Evolutionary conservation across 441 rosid species (phyloP).

Genomic region (Pelargonium cotyledonis): DNA sequence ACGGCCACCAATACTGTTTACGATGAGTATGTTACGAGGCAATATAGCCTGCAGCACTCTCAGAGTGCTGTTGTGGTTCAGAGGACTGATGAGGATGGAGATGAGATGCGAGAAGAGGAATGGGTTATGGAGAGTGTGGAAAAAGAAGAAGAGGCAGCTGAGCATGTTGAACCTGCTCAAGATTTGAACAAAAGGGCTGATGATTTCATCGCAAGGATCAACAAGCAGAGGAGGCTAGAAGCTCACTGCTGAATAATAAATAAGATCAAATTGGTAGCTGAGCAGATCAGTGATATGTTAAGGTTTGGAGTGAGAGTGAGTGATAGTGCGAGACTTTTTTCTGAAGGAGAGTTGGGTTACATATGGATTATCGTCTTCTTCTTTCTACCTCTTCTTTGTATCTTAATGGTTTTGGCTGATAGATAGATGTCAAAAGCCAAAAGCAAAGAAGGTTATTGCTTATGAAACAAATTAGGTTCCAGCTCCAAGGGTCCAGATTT

Average conservation of each 20-base stretch:
- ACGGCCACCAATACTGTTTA: slow-evolving; percentile 7
- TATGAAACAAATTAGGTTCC: too few species aligned
- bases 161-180: slow-evolving; percentile 23
- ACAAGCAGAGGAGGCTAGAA: slow-evolving; percentile 39
- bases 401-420: too few species aligned
- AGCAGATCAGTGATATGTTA: too few species aligned
- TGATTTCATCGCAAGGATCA: slow-evolving; percentile 45
- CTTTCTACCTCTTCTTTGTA: too few species aligned
- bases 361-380: too few species aligned
- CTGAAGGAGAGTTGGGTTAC: too few species aligned
- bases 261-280: background rate
- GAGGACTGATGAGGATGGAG: slow-evolving; percentile 13
- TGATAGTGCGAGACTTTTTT: too few species aligned
- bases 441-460: too few species aligned
- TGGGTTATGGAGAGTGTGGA: slow-evolving; percentile 9
- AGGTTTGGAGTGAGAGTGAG: background rate
- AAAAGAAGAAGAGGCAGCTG: slow-evolving; percentile 7
- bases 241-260: slow-evolving; percentile 8
- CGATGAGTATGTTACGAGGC: slow-evolving; percentile 21
- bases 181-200: slow-evolving; percentile 41
- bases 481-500: too few species aligned
- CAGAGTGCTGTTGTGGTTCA: background rate
- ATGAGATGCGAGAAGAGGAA: background rate
- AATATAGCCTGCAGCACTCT: slow-evolving; percentile 15
- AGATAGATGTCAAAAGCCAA: too few species aligned